Percentiles rank a stretch among this genome's conserved stretches.
phyloP scores from a whole-genome alignment of 2,329 filamentous ascomycete species.

The Colletotrichum sp. region DNA sequence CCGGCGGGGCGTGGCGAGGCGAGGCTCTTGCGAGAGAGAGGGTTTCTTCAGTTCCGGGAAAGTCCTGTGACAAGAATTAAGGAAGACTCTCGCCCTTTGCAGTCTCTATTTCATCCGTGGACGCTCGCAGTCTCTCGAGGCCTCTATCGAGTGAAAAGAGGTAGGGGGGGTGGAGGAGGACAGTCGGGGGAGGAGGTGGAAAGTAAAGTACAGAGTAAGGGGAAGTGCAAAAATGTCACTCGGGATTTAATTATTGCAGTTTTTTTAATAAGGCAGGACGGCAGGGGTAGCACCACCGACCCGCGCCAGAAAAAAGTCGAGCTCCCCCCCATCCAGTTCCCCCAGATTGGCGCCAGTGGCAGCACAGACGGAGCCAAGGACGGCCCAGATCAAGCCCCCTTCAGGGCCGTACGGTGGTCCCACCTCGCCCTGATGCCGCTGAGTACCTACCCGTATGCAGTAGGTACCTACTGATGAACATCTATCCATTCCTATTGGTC shows the following conservation, averaged over 20 bases:
- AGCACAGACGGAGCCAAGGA: constrained; percentile 22
- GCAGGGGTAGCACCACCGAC: constrained; percentile 20
- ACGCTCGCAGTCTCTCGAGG: constrained; percentile 12
- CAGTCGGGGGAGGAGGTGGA: neutral
- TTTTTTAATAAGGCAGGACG: constrained; percentile 20
- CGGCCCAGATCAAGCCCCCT: constrained; percentile 13
- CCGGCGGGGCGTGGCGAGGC: neutral
- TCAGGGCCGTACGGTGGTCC: constrained; percentile 16
- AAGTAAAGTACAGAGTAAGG: constrained; percentile 19
- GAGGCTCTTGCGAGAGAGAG: neutral
- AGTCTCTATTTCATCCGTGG: constrained; percentile 8
- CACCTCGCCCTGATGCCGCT: neutral
- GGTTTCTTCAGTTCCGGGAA: neutral
- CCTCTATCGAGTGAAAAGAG: constrained; percentile 10
- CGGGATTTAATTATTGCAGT: constrained; percentile 21
- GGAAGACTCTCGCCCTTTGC: neutral
- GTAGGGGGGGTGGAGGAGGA: neutral
- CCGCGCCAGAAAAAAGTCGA: constrained; percentile 14
- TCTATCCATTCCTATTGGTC: neutral
- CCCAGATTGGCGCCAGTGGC: constrained; percentile 20
- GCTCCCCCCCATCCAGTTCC: constrained; percentile 12
- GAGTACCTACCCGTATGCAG: neutral
- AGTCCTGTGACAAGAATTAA: neutral
- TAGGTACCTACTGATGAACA: neutral
- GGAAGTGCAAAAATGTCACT: constrained; percentile 22